Base-by-base conservation (phyloP, 768 basidiomycete genomes). In the Pulveroboletus sp. region DNA sequence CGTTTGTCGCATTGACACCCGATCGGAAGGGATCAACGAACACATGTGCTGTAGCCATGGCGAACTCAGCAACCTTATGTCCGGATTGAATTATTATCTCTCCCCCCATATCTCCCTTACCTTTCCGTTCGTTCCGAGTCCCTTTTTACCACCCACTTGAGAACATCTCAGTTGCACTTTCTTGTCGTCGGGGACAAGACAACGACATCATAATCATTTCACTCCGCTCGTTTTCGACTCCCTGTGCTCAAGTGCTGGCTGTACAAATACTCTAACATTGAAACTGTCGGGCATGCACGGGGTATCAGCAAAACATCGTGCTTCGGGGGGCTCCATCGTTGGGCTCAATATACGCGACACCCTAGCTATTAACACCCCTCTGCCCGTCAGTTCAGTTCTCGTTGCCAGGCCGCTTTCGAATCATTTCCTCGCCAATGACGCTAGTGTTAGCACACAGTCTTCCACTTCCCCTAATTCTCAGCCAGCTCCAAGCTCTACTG, bases 281-380 rank as follows among this genome's bases (percentile, higher is more conserved):
- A 52, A 41, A 28, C 24, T 53, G 41, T 24, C 30, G 18, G 40
- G 31, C 40, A 66, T 66, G 64, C 59, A 30, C 6, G 38, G 39
- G 31, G 10, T 38, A n/a, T 13, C 51, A 28, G 39, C 35, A 28
- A 53, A 46, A 35, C 57, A 52, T 42, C 61, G 43, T 32, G 41
- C 37, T 27, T 17, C 57, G 14, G 42, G 32, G 14, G 57, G 53
- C 39, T 53, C 45, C 33, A 31, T 57, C 21, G 39, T 18, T 39
- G 54, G 41, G 21, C 62, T 72, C 28, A 57, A 69, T 9, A 67
- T 64, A 42, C 74, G 77, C 54, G 66, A 67, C 15, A 73, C 75
- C 31, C 54, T 66, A 2, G 71, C 73, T 53, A 61, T 74, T 36
- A 67, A 69, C 32, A 51, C 74, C 26, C 8, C 47, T 28, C 21